A percentile compares a stretch with the other conserved stretches of the same genome.
Evolutionary conservation across 306 rosid genomes (phyloP).

Genomic region (Cicer yamashitae): DNA sequence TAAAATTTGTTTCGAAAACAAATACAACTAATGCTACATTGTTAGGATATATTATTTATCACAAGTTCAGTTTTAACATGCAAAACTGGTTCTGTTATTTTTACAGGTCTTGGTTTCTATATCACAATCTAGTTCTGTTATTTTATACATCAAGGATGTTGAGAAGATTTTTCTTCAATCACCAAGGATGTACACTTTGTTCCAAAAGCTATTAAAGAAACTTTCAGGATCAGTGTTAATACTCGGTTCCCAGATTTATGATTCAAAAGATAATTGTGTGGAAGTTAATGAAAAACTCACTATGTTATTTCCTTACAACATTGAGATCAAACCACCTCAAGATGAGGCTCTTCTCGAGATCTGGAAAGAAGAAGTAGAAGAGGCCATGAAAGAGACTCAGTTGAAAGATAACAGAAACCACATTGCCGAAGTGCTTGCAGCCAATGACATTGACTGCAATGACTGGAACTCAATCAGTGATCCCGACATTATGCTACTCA

Average conservation of each 20-base stretch:
- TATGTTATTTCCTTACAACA: conserved; percentile 65
- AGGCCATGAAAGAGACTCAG: conserved; percentile 63
- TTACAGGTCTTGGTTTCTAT: conserved; percentile 72
- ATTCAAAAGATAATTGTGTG: conserved; percentile 49
- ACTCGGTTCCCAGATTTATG: conserved; percentile 70
- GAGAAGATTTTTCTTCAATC: conserved; percentile 70
- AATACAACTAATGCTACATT: too few species aligned
- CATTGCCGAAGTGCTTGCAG: conserved; percentile 75
- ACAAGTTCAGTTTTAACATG: conserved; percentile 16
- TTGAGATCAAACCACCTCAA: conserved; percentile 67
- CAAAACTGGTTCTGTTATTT: conserved; percentile 9
- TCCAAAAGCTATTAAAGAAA: conserved; percentile 69
- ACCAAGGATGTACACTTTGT: conserved; percentile 61
- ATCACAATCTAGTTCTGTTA: conserved; percentile 71
- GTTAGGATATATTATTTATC: too few species aligned
- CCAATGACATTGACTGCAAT: conserved; percentile 79
- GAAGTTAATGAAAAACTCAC: conserved; percentile 59
- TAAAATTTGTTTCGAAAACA: too few species aligned
- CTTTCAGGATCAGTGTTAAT: conserved; percentile 79
- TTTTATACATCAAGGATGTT: conserved; percentile 76
- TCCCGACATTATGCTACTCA: conserved; percentile 61
- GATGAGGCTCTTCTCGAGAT: conserved; percentile 57
- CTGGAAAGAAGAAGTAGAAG: conserved; percentile 75
- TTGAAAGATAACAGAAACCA: conserved; percentile 76
- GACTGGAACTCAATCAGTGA: conserved; percentile 69